Evolutionary conservation across 495 filamentous ascomycete genomes (phyloP).

Genomic region (Astrothelium subdiscretum): DNA sequence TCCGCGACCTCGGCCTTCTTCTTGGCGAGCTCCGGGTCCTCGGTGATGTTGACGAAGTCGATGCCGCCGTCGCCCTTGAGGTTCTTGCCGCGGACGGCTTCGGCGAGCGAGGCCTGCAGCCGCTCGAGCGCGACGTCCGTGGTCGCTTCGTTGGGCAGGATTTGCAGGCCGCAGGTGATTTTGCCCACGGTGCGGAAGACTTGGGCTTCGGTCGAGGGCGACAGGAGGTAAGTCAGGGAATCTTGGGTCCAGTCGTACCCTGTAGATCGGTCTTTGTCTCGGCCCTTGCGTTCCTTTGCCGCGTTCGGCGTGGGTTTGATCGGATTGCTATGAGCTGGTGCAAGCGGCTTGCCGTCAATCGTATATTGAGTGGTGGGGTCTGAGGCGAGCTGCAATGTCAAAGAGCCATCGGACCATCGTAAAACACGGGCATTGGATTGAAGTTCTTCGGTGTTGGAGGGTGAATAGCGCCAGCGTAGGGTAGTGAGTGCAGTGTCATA

Average conservation of each 20-base stretch:
- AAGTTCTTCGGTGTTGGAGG: constrained; percentile 44
- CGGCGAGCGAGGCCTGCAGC: constrained; percentile 58
- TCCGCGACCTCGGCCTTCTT: constrained; percentile 50
- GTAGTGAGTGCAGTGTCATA: constrained; percentile 56
- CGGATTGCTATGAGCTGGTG: constrained; percentile 44
- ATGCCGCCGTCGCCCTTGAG: constrained; percentile 47
- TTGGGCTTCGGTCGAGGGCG: constrained; percentile 56
- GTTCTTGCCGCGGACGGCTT: constrained; percentile 41
- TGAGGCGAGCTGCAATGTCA: constrained; percentile 65
- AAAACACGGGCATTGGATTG: constrained; percentile 69
- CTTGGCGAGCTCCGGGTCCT: constrained; percentile 73
- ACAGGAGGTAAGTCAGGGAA: constrained; percentile 71
- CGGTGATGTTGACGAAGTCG: constrained; percentile 47
- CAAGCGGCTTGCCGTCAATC: constrained; percentile 62
- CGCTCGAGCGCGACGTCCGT: constrained; percentile 68
- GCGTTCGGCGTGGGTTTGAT: constrained; percentile 38
- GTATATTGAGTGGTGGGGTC: constrained; percentile 69
- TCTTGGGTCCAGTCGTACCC: constrained; percentile 57
- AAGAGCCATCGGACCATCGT: constrained; percentile 73
- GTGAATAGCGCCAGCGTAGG: constrained; percentile 58
- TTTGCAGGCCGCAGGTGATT: constrained; percentile 61
- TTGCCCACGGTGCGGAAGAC: constrained; percentile 69
- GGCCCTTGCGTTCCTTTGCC: constrained; percentile 5
- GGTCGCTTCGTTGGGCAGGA: constrained; percentile 56
- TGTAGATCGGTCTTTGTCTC: constrained; percentile 3